Evolutionary conservation across 768 basidiomycete species (phyloP).

Genomic region (Lactifluus piperatus): DNA sequence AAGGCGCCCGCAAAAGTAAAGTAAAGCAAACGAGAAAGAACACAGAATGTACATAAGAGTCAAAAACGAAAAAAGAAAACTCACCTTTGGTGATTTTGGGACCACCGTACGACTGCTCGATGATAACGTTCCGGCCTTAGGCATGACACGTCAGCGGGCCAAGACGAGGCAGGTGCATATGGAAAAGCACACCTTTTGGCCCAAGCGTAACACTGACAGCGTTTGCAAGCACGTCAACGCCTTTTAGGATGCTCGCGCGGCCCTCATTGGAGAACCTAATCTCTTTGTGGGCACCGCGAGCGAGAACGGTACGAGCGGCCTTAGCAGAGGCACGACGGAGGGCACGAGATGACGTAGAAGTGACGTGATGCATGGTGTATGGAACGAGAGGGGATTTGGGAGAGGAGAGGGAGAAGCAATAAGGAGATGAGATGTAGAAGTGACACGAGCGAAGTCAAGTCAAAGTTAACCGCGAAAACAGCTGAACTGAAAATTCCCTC

Average conservation of each 20-base stretch:
- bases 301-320: conserved; percentile 43
- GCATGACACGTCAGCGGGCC: conserved; percentile 17
- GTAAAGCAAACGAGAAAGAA: not conserved
- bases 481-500: not conserved
- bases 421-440: not conserved
- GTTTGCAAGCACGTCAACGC: conserved; percentile 94
- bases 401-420: conserved; percentile 14
- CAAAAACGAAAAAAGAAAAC: conserved; percentile 14
- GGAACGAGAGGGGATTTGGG: conserved; percentile 6
- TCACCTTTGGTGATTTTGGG: conserved; percentile 94
- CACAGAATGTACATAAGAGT: not conserved
- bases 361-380: conserved; percentile 61
- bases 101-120: conserved; percentile 84
- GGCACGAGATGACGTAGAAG: conserved; percentile 52
- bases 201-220: conserved; percentile 95
- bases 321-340: conserved; percentile 60
- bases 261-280: conserved; percentile 96
- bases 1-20: not conserved
- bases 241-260: conserved; percentile 85
- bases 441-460: no score
- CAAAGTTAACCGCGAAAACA: not conserved
- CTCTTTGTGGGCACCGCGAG: conserved; percentile 86
- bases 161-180: not conserved
- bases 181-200: conserved; percentile 64
- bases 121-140: conserved; percentile 92